These are phyloP conservation scores for Aureobasidium sp. DNA, from an alignment of 2,329 filamentous ascomycete genomes.

Conservation along the genomic window DNA sequence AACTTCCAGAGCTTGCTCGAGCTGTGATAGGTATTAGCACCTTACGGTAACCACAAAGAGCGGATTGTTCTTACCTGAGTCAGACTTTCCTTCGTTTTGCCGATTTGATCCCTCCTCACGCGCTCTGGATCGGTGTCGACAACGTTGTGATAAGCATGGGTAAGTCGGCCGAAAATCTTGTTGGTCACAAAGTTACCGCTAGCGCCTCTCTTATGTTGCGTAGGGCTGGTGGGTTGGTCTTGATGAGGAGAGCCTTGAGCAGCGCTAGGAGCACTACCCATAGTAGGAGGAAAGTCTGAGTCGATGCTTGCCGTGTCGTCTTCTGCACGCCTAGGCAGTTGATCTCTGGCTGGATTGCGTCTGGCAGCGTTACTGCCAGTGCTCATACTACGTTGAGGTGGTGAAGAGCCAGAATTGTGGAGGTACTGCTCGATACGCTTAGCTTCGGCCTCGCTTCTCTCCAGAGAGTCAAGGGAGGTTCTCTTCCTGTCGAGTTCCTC, in stretches of 20 bases:
- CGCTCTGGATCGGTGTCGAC: conserved; percentile 93
- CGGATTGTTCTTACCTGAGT: conserved; percentile 38
- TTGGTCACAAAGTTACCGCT: conserved; percentile 82
- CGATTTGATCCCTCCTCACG: conserved; percentile 84
- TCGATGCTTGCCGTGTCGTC: conserved; percentile 46
- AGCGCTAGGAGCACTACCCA: conserved; percentile 58
- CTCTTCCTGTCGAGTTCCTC: conserved; percentile 88
- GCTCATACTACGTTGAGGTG: conserved; percentile 56
- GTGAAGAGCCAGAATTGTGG: conserved; percentile 53
- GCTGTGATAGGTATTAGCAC: conserved; percentile 37
- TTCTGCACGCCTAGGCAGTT: conserved; percentile 22
- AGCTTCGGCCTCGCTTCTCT: conserved; percentile 86
- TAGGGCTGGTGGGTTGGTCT: conserved; percentile 22
- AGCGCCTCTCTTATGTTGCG: conserved; percentile 63
- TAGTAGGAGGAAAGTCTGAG: conserved; percentile 88
- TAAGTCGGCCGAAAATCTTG: conserved; percentile 88
- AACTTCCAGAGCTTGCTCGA: conserved; percentile 84
- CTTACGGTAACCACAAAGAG: neutral
- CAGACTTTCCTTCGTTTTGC: conserved; percentile 87
- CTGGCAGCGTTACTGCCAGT: conserved; percentile 30
- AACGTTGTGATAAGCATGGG: conserved; percentile 90
- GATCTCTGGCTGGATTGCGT: conserved; percentile 32
- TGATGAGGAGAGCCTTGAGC: conserved; percentile 58
- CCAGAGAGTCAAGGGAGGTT: conserved; percentile 72
- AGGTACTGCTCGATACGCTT: conserved; percentile 91